Percentiles rank a stretch among this genome's conserved stretches.
These are phyloP conservation scores for Ceratocystiopsis brevicomis DNA, from an alignment of 2,329 filamentous ascomycete species.

Conservation along the genomic window DNA sequence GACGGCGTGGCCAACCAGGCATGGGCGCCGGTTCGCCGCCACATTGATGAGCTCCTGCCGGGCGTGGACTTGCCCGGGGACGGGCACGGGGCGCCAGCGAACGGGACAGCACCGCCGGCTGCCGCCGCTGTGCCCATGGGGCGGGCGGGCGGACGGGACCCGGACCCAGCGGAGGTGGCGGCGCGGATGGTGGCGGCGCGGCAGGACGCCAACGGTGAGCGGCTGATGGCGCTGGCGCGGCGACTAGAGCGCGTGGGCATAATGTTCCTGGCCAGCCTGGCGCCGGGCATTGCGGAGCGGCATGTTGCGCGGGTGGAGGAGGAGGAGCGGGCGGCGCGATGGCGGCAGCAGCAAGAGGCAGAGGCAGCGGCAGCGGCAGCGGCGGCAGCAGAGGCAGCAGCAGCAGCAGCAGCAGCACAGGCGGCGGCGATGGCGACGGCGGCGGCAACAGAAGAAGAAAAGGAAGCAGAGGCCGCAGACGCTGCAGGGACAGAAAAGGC, in stretches of 20 bases:
- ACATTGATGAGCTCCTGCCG: constrained; percentile 40
- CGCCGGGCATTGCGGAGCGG: constrained; percentile 44
- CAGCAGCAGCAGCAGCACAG: constrained; percentile 14
- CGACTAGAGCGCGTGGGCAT: constrained; percentile 40
- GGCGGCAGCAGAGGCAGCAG: constrained; percentile 7
- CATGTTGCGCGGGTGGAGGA: constrained; percentile 42
- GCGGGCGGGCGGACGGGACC: constrained; percentile 10
- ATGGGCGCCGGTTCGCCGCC: constrained; percentile 37
- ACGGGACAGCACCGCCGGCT: neutral
- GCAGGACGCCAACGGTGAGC: constrained; percentile 25
- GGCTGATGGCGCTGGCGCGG: constrained; percentile 31
- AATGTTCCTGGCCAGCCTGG: constrained; percentile 46
- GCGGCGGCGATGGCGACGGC: constrained; percentile 14
- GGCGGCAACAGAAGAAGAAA: constrained; percentile 12
- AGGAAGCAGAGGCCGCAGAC: constrained; percentile 2
- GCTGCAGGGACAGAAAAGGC: neutral
- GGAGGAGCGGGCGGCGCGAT: constrained; percentile 26
- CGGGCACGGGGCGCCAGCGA: neutral
- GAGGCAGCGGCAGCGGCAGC: constrained; percentile 20
- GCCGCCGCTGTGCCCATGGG: constrained; percentile 5
- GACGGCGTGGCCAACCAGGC: constrained; percentile 34
- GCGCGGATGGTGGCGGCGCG: constrained; percentile 32
- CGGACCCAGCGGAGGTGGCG: constrained; percentile 31
- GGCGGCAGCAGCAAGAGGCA: constrained; percentile 24
- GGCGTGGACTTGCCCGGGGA: constrained; percentile 18